A percentile compares a stretch with the other conserved stretches of the same genome.
Conservation (phyloP, 805 yeast genomes). For the Ogataea allantospora region DNA sequence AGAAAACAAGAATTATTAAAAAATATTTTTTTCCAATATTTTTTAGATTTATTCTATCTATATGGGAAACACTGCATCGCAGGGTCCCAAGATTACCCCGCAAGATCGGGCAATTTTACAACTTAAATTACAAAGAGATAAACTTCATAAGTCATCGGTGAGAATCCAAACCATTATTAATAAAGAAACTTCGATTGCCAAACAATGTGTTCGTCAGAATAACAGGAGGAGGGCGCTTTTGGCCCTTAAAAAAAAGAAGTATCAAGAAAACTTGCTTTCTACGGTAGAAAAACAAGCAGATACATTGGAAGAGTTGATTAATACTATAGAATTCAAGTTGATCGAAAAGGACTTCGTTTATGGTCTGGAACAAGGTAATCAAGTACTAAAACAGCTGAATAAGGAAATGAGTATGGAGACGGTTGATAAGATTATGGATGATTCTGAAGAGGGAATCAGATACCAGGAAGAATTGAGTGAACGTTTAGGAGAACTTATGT, state of each 20-base stretch:
- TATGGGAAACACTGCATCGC: constrained; percentile 35
- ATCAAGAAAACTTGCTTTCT: constrained; percentile 69
- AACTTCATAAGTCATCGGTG: constrained; percentile 67
- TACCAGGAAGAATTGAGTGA: constrained; percentile 75
- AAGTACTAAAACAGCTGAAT: constrained; percentile 72
- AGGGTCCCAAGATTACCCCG: constrained; percentile 60
- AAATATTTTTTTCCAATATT: constrained; percentile 2
- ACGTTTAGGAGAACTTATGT: constrained; percentile 43
- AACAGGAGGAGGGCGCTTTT: constrained; percentile 63
- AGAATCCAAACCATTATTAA: constrained; percentile 56
- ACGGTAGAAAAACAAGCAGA: constrained; percentile 77
- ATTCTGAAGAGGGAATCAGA: constrained; percentile 73
- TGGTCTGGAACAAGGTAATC: constrained; percentile 80
- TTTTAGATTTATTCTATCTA: neutral
- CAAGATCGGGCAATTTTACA: constrained; percentile 87
- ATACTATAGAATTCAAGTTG: constrained; percentile 82
- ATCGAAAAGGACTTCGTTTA: constrained; percentile 81
- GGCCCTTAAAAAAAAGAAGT: constrained; percentile 73
- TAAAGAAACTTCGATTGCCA: constrained; percentile 62
- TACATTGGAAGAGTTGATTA: constrained; percentile 73
- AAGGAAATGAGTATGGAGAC: constrained; percentile 72
- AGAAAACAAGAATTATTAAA: neutral
- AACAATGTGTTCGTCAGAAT: constrained; percentile 48
- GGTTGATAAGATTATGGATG: constrained; percentile 83
- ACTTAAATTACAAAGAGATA: constrained; percentile 85